phyloP scores from a whole-genome alignment of 192 early-diverging fungal species.

The Dissophora globulifera region DNA sequence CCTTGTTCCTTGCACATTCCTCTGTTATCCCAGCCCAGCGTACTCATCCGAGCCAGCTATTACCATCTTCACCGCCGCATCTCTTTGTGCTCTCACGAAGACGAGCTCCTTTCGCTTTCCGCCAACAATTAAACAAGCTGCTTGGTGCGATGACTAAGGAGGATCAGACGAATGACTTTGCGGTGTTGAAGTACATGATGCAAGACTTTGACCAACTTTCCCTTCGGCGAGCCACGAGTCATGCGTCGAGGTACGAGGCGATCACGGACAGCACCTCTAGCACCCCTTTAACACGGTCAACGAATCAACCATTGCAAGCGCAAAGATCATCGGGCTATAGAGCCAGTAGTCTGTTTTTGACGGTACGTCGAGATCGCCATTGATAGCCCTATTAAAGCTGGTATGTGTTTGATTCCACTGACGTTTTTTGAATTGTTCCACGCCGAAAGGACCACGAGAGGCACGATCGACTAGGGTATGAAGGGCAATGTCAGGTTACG shows the following conservation, averaged over 20 bases:
- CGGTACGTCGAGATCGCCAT: conserved; percentile 2
- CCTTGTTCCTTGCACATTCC: not conserved
- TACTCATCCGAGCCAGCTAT: too few species aligned
- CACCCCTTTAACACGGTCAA: not conserved
- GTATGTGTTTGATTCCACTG: too few species aligned
- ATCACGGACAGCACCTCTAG: not conserved
- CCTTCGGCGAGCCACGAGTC: not conserved
- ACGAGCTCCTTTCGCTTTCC: too few species aligned
- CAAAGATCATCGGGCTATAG: not conserved
- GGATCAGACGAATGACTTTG: not conserved
- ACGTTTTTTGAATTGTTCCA: too few species aligned
- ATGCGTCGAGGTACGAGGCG: not conserved
- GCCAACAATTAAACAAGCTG: too few species aligned
- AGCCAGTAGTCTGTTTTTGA: conserved; percentile 27
- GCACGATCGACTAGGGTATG: conserved; percentile 16
- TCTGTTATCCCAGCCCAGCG: not conserved
- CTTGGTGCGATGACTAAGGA: conserved; percentile 2
- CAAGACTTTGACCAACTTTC: conserved; percentile 7
- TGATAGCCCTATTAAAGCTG: too few species aligned
- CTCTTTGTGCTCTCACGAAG: too few species aligned
- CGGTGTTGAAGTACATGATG: conserved; percentile 18
- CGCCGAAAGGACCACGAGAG: conserved; percentile 38
- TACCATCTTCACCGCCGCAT: too few species aligned
- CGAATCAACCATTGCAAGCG: not conserved
- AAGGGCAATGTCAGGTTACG: not conserved